Base-by-base conservation (phyloP, 202 grass and related monocot genomes). In the Bolboschoenoplectus hybrid region DNA sequence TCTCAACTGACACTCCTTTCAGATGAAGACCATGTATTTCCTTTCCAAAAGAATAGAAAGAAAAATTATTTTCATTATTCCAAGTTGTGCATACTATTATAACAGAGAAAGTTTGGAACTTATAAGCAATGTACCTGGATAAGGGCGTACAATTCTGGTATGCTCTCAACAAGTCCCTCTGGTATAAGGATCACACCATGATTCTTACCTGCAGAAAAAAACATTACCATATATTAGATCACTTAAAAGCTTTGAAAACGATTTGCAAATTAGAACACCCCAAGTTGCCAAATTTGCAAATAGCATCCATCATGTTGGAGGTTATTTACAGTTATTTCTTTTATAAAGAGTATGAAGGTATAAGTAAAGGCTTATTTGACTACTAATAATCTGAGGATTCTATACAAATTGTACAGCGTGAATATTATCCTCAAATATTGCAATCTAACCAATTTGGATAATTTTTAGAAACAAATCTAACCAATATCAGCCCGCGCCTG, bases 161-260 rank as follows among this genome's bases (percentile, higher is more conserved):
- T 92, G 71, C 88, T 98, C 88, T 98, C 97, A 26, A 98, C 97
- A 88, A 98, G 93, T 14, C 97, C 97, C 90, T 98, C 97, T 0
- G 97, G 97, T 82, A 98, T 98, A 88, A 98, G 93, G 63, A 98
- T 82, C 66, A 98, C 97, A 12, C 93, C 97, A 83, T 98, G 93
- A 71, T 96, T 81, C 62, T 98, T 98, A 85, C 95, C 97, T 98
- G 91, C 36, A 61, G 5, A 84, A 88, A 8, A 8, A 47, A 86
- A 68, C 3, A 16, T 74, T 38, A 67, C 7, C 4, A 35, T 64
- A 74, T 12, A 50, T 74, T 46, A 72, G 68, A 72, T n/a, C 17
- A 72, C 12, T 20, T 44, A 71, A 5, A 19, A 50, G 69, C n/a
- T 41, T 47, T 53, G n/a, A 53, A 52, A 75, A 79, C n/a, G 4